phyloP scores from a whole-genome alignment of 805 yeast genomes.

The Komagataella ulmi region DNA sequence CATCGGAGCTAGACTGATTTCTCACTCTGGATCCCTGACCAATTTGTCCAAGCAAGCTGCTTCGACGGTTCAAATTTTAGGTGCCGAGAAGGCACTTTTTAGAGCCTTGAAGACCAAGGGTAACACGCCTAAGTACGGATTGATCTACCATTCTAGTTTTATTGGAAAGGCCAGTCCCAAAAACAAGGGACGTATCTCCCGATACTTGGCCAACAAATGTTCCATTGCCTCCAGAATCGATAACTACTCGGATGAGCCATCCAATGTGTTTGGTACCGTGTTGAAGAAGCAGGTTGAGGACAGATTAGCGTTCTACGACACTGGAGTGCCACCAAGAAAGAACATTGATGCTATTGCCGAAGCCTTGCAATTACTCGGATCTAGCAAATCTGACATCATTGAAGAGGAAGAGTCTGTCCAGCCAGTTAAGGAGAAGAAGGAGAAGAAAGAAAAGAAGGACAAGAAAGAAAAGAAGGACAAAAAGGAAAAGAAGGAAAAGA shows the following conservation, averaged over 20 bases:
- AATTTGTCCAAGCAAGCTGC: conserved; percentile 97
- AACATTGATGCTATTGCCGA: conserved; percentile 87
- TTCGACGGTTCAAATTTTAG: conserved; percentile 95
- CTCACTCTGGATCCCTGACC: conserved; percentile 97
- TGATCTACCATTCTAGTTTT: conserved; percentile 90
- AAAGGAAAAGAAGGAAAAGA: conserved; percentile 36
- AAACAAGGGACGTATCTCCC: conserved; percentile 97
- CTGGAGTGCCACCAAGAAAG: conserved; percentile 95
- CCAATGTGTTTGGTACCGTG: conserved; percentile 78
- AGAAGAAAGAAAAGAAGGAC: conserved; percentile 34
- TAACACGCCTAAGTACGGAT: conserved; percentile 97
- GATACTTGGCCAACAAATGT: conserved; percentile 98
- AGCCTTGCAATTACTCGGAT: conserved; percentile 61
- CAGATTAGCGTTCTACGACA: conserved; percentile 88
- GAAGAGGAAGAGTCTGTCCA: conserved; percentile 19
- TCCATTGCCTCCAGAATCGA: conserved; percentile 98
- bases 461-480: conserved; percentile 38
- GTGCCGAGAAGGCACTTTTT: conserved; percentile 98
- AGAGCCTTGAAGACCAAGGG: conserved; percentile 98
- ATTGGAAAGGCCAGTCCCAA: conserved; percentile 97
- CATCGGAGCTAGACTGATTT: conserved; percentile 95
- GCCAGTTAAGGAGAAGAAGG: conserved; percentile 30
- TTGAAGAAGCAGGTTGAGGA: conserved; percentile 97
- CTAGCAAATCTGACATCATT: conserved; percentile 13
- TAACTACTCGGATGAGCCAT: conserved; percentile 91